A percentile compares a stretch with the other conserved stretches of the same genome.
Evolutionary conservation across 306 rosid species (phyloP).

Genomic region (Datisca glomerata): DNA sequence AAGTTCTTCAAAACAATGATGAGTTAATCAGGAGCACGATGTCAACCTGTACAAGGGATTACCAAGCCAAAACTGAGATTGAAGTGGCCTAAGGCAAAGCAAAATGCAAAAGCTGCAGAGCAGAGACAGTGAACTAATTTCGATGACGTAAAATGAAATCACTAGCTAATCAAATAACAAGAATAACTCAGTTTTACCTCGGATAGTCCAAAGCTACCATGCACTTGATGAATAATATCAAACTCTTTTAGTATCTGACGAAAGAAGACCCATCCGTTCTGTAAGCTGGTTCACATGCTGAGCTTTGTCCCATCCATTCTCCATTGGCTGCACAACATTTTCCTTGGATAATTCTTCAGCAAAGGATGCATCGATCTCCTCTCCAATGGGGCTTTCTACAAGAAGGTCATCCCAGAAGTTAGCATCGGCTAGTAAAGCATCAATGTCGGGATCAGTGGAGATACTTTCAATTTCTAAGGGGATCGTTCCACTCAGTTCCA

Average conservation of each 20-base stretch:
- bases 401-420: conserved; percentile 46
- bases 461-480: conserved; percentile 47
- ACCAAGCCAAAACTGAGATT: too few species aligned
- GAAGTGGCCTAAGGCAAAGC: too few species aligned
- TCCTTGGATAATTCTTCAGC: conserved; percentile 21
- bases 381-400: conserved; percentile 27
- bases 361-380: conserved; percentile 39
- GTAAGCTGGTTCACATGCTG: conserved; percentile 66
- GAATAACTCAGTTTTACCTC: too few species aligned
- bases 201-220: too few species aligned
- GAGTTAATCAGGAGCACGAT: too few species aligned
- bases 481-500: conserved; percentile 33
- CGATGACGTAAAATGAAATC: too few species aligned
- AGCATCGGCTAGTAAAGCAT: conserved; percentile 31
- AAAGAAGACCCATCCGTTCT: conserved; percentile 79
- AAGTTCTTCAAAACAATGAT: too few species aligned
- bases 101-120: too few species aligned
- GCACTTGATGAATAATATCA: too few species aligned
- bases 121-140: too few species aligned
- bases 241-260: conserved; percentile 42
- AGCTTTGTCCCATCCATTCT: conserved; percentile 55
- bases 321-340: conserved; percentile 41
- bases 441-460: conserved; percentile 51
- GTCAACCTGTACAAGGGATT: too few species aligned
- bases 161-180: too few species aligned